A percentile compares a stretch with the other conserved stretches of the same genome.
These are phyloP conservation scores for Lipomyces japonicus DNA, from an alignment of 805 yeast species.

Conservation along the genomic window DNA sequence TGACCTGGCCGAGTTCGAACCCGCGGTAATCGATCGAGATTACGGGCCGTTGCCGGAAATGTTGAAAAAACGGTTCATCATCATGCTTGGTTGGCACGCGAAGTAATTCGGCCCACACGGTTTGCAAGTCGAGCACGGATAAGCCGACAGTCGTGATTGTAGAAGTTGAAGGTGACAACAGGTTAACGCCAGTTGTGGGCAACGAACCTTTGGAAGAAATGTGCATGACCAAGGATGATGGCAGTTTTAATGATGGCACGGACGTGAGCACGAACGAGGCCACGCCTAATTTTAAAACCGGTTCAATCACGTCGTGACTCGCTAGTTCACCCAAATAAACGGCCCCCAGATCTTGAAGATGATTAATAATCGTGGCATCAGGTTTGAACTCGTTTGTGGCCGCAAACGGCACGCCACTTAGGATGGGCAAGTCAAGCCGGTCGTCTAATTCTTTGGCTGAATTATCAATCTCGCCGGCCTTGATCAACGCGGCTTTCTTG, in stretches of 20 bases:
- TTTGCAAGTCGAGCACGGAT: constrained; percentile 24
- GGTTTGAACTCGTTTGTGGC: constrained; percentile 18
- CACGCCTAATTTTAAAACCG: constrained; percentile 4
- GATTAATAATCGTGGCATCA: constrained; percentile 16
- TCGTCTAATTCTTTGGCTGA: constrained; percentile 17
- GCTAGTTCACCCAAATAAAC: constrained; percentile 13
- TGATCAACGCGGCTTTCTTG: constrained; percentile 1
- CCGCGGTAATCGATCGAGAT: constrained; percentile 26
- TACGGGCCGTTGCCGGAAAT: constrained; percentile 24
- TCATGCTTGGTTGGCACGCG: constrained; percentile 10
- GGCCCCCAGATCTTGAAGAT: constrained; percentile 19
- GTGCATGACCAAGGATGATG: constrained; percentile 12
- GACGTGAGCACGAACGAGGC: constrained; percentile 13
- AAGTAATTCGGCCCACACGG: constrained; percentile 27
- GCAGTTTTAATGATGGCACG: neutral
- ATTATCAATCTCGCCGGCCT: constrained; percentile 11
- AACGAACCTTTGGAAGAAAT: constrained; percentile 20
- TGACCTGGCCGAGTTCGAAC: constrained; percentile 18
- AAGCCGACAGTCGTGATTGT: constrained; percentile 23
- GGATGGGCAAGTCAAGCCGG: constrained; percentile 14
- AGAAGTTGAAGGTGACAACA: constrained; percentile 23
- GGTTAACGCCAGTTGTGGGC: constrained; percentile 22
- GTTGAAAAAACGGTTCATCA: constrained; percentile 9
- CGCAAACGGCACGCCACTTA: constrained; percentile 27
- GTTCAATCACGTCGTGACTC: constrained; percentile 4